phyloP scores from a whole-genome alignment of 371 early-diverging fungal genomes.

The Lichtheimia corymbifera region DNA sequence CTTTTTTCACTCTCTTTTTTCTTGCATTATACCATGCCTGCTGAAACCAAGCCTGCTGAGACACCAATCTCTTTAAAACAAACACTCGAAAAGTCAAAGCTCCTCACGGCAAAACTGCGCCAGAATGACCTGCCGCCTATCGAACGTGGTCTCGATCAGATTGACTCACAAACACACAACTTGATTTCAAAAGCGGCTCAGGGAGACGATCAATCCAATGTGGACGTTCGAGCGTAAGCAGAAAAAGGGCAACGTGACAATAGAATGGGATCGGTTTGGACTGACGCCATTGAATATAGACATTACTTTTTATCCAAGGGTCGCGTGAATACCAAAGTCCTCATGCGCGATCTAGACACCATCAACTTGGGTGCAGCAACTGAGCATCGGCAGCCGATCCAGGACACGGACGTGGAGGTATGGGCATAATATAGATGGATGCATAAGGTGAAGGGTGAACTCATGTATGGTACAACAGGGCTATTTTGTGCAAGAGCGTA shows the following conservation, averaged over 20 bases:
- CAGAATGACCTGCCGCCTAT: constrained; percentile 36
- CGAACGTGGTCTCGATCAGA: constrained; percentile 44
- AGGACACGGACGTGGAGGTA: constrained; percentile 48
- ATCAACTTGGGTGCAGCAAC: constrained; percentile 39
- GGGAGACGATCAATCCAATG: constrained; percentile 19
- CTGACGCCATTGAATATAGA: constrained; percentile 13
- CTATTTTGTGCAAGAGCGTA: constrained; percentile 28
- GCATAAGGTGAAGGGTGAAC: neutral
- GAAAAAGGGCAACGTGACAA: neutral
- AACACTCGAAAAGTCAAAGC: constrained; percentile 38
- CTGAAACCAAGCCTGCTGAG: constrained; percentile 1
- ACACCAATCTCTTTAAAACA: constrained; percentile 29
- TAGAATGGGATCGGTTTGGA: too few relatives aligned
- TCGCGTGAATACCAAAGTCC: constrained; percentile 44
- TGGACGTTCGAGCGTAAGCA: constrained; percentile 39
- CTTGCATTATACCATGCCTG: neutral
- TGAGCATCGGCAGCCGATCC: constrained; percentile 42
- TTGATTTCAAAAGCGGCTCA: constrained; percentile 21
- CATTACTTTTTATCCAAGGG: constrained; percentile 49
- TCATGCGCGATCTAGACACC: constrained; percentile 44
- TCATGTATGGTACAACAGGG: constrained; percentile 11
- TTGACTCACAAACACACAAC: constrained; percentile 36
- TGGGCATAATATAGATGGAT: neutral
- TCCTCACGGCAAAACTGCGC: constrained; percentile 31
- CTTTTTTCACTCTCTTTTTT: neutral